Evolutionary conservation across 176 grass and related monocot species (phyloP), one percentile per base, ranked within the genome.

Genomic region (Echinochloa phyllopogon): DNA sequence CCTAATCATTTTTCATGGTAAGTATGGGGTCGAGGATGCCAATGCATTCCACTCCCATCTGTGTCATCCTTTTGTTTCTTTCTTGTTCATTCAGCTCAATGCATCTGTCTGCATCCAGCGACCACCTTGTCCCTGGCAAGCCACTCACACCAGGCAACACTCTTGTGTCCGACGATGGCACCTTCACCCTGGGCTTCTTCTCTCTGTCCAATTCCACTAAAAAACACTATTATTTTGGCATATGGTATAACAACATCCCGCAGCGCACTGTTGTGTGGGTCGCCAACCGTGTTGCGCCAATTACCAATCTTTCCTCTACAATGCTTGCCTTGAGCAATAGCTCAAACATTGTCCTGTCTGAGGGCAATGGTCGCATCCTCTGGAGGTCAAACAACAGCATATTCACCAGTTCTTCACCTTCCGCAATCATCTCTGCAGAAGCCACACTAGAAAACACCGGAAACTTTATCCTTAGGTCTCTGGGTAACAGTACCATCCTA

Each of bases 171-270:
- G 55, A 88, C 2, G 88, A 82, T 68, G 86, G 86, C 6, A 68
- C 71, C 23, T 94, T 91, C 3, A 57, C 75, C 16, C 18, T 94
- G 11, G 92, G 92, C 4, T 94, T 94, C 64, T 88, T 91, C 92
- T 88, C 82, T 10, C 86, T 69, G 4, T 88, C 82, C 6, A 80
- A 80, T 51, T 79, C 88, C 39, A 71, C 60, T 38, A 36, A 72
- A 16, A 86, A 52, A 2, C 41, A 75, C 65, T 47, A 86, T 23
- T 94, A 94, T 45, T 25, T 88, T 4, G 83, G 74, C 23, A 71
- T 91, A 79, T 88, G 92, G 88, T 94, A 94, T 69, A 84, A 80
- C 17, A 50, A 36, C 38, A 90, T 91, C 36, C 79, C 79, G 14
- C 39, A 51, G 55, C 18, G 8, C 63, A 81, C 79, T 1, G 37